Percentiles rank a stretch among this genome's conserved stretches.
Evolutionary conservation across 768 basidiomycete genomes (phyloP).

Genomic region (Hygrocybe punicea): DNA sequence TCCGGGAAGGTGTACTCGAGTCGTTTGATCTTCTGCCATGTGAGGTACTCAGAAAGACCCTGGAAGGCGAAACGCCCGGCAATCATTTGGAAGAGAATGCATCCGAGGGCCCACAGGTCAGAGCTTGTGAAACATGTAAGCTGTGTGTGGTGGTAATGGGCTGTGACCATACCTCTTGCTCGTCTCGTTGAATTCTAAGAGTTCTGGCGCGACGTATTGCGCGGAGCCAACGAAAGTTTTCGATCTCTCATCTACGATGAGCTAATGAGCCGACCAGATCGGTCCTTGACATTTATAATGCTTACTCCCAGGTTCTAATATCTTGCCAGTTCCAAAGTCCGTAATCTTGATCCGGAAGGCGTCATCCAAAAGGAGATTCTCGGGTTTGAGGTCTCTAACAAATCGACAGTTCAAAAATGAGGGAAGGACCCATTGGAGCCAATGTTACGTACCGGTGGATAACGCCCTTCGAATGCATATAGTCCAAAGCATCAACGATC

Average conservation of each 20-base stretch:
- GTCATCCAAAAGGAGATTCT: conserved; percentile 86
- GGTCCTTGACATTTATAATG: conserved; percentile 8
- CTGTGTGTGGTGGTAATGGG: conserved; percentile 5
- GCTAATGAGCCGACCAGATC: conserved; percentile 3
- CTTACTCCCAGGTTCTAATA: conserved; percentile 57
- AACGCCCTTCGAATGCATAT: conserved; percentile 87
- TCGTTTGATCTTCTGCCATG: conserved; percentile 90
- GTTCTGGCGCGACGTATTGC: conserved; percentile 85
- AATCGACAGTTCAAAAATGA: conserved; percentile 4
- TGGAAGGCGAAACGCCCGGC: conserved; percentile 90
- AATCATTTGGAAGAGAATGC: conserved; percentile 91
- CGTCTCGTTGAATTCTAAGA: conserved; percentile 70
- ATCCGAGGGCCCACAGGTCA: conserved; percentile 94
- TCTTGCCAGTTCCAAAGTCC: conserved; percentile 92
- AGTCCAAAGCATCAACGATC: conserved; percentile 81
- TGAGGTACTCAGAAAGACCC: conserved; percentile 87
- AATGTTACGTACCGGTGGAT: conserved; percentile 66
- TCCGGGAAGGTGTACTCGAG: conserved; percentile 85
- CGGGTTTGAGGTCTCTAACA: conserved; percentile 71
- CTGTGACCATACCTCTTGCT: conserved; percentile 58
- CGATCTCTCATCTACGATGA: conserved; percentile 41
- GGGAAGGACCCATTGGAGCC: conserved; percentile 5
- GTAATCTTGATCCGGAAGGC: conserved; percentile 89
- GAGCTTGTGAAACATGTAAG: conserved; percentile 50
- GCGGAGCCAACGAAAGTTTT: conserved; percentile 87